A percentile compares a stretch with the other conserved stretches of the same genome.
Conservation (phyloP, 2,329 filamentous ascomycete species). For the Penicillium sp. region DNA sequence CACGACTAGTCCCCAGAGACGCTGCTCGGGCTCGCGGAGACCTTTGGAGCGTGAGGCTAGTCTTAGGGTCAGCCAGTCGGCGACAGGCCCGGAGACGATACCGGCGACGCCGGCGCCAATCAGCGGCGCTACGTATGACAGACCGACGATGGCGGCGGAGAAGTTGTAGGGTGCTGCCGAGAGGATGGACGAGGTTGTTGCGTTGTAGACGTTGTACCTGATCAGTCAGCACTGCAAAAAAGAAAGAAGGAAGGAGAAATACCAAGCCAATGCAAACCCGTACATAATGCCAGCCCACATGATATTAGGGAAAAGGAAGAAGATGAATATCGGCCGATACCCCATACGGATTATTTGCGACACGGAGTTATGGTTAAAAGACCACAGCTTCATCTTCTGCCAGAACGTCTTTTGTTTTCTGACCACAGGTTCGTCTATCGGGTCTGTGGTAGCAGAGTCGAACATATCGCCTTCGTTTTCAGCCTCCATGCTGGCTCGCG, state of each 20-base stretch:
- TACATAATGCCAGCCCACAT: slow-evolving; percentile 27
- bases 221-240: background rate
- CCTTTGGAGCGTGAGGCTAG: slow-evolving; percentile 22
- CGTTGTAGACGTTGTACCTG: slow-evolving; percentile 31
- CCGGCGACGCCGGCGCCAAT: slow-evolving; percentile 20
- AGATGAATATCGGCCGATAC: slow-evolving; percentile 21
- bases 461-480: slow-evolving; percentile 18
- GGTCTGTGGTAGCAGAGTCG: background rate
- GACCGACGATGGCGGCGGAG: slow-evolving; percentile 22
- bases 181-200: slow-evolving; percentile 26
- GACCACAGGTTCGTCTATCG: background rate
- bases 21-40: slow-evolving; percentile 24
- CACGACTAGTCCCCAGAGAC: slow-evolving; percentile 20
- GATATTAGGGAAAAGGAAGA: slow-evolving; percentile 27
- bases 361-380: slow-evolving; percentile 19
- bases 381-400: slow-evolving; percentile 23
- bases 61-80: slow-evolving; percentile 22
- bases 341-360: slow-evolving; percentile 20
- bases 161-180: slow-evolving; percentile 26
- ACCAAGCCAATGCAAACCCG: slow-evolving; percentile 22
- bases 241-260: background rate
- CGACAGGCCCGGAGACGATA: slow-evolving; percentile 18
- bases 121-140: slow-evolving; percentile 23
- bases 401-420: slow-evolving; percentile 17
- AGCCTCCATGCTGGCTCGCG: slow-evolving; percentile 34